Conservation (phyloP, 2,329 filamentous ascomycete genomes). For the Fusarium miscanthi region DNA sequence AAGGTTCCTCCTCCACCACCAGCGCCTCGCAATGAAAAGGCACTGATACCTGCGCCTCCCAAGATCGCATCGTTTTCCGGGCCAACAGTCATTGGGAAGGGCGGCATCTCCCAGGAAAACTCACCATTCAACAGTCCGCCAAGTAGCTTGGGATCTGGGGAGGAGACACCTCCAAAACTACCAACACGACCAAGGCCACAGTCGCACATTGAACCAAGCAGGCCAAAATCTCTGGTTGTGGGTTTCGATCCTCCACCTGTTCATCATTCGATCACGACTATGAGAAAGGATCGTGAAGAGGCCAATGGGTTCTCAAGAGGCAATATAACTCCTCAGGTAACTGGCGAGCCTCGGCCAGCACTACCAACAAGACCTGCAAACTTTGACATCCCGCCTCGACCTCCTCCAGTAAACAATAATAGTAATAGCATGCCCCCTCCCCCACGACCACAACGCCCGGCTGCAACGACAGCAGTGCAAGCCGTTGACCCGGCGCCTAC, state of each 20-base stretch:
- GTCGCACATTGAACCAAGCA: conserved; percentile 38
- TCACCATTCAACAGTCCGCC: conserved; percentile 93
- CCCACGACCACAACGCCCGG: conserved; percentile 58
- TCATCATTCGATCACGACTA: conserved; percentile 60
- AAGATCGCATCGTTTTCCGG: conserved; percentile 32
- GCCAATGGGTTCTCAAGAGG: conserved; percentile 53
- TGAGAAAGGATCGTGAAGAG: conserved; percentile 60
- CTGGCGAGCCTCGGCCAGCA: conserved; percentile 58
- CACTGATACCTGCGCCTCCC: conserved; percentile 49
- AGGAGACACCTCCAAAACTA: conserved; percentile 62
- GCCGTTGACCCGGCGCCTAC: conserved; percentile 28
- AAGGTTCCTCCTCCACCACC: conserved; percentile 71
- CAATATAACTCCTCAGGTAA: conserved; percentile 54
- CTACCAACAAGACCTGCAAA: conserved; percentile 62
- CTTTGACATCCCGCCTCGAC: conserved; percentile 38
- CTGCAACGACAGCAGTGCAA: conserved; percentile 39
- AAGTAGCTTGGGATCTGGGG: conserved; percentile 71
- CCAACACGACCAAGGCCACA: conserved; percentile 63
- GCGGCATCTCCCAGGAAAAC: conserved; percentile 53
- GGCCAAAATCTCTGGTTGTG: conserved; percentile 36
- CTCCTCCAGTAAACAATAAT: conserved; percentile 26
- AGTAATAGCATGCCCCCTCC: conserved; percentile 51
- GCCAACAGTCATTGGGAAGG: conserved; percentile 21
- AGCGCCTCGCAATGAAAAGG: conserved; percentile 82
- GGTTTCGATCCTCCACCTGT: conserved; percentile 64